phyloP scores from a whole-genome alignment of 2,329 filamentous ascomycete genomes.

The Ophiostoma sp. region DNA sequence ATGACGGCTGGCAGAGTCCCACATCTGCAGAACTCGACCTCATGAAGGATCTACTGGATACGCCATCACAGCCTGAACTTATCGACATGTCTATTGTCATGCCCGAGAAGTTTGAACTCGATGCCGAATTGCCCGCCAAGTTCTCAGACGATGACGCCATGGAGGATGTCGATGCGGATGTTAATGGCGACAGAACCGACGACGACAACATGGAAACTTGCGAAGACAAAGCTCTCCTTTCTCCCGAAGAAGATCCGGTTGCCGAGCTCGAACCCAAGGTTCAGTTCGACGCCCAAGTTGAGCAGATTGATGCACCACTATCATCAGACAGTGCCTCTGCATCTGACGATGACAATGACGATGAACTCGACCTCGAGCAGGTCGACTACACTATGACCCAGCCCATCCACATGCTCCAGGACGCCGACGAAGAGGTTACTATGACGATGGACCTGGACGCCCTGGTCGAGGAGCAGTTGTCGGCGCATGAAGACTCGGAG shows the following conservation, averaged over 20 bases:
- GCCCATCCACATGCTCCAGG: slow-evolving; percentile 20
- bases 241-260: background rate
- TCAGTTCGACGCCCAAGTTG: background rate
- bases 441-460: slow-evolving; percentile 23
- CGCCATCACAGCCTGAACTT: background rate
- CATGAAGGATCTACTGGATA: background rate
- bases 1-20: slow-evolving; percentile 20
- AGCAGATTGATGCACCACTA: background rate
- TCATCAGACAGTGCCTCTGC: background rate
- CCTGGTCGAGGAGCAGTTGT: slow-evolving; percentile 18
- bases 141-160: background rate
- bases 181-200: background rate
- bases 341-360: slow-evolving; percentile 11
- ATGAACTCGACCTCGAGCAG: slow-evolving; percentile 8
- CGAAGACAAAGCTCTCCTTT: background rate
- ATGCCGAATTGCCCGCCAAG: background rate
- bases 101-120: background rate
- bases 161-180: background rate
- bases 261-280: background rate
- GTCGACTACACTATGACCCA: slow-evolving; percentile 22
- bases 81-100: background rate
- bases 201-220: background rate
- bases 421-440: slow-evolving; percentile 27
- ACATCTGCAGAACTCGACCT: slow-evolving; percentile 18
- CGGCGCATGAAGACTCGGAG: slow-evolving; percentile 33